Base-by-base conservation (phyloP, 495 filamentous ascomycete species). In the Aspergillus hancockii region DNA sequence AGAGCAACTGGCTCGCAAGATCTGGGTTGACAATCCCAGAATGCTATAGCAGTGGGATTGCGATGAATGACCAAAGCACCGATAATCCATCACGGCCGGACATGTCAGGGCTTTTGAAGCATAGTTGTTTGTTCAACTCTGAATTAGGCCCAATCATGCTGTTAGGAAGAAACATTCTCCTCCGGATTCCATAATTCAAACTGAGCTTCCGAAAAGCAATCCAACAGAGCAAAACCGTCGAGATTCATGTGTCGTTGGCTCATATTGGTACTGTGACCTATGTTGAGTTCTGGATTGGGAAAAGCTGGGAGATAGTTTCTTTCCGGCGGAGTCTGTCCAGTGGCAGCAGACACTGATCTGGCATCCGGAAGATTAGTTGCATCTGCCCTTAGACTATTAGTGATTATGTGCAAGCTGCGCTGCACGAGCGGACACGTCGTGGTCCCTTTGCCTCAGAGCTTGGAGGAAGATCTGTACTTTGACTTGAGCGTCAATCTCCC, bases 401-500 rank as follows among this genome's bases (percentile, higher is more conserved):
- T 43, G 14, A 43, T 43, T 43, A 43, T 43, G n/a, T 43, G 38
- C 16, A 43, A n/a, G 38, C 38, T 43, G 4, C 38, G 38, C 38
- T 43, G 38, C 4, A 43, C 38, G 14, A 43, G 4, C 6, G 38
- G 38, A 13, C 38, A 43, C 4, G 38, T n/a, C 14, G 38, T 9
- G 16, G 38, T 43, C 4, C 38, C 38, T 13, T 43, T n/a, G 38
- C n/a, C 38, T 5, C 16, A 43, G n/a, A 18, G 38, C 38, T 13
- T 43, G 38, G 14, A 43, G 38, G 38, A 43, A 43, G 6, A 13
- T 43, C 38, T 43, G 38, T 8, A 43, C 4, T n/a, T 43, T 43
- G 38, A 43, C 38, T 43, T 43, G 38, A n/a, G 38, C 38, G n/a
- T 43, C 38, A 43, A 18, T 43, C 38, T 14, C 38, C 38, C n/a